Conservation (phyloP, 306 rosid genomes). For the Geum urbanum region DNA sequence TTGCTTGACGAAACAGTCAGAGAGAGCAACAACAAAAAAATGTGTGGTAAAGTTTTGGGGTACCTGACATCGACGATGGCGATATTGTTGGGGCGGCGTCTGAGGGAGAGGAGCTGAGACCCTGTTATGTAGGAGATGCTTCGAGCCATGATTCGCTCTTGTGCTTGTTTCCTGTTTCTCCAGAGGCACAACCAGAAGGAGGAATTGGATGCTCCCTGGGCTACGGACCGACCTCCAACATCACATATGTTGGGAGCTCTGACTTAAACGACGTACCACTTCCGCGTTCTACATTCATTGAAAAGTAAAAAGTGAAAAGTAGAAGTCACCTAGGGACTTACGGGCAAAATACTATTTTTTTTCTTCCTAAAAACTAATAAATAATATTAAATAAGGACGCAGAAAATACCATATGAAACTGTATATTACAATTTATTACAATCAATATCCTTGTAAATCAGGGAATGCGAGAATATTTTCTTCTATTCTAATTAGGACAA, state of each 20-base stretch:
- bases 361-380: too few relatives aligned
- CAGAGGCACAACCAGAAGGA: background rate
- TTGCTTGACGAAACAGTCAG: background rate
- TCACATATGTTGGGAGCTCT: background rate
- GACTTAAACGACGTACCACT: background rate
- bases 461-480: too few relatives aligned
- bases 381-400: too few relatives aligned
- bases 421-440: too few relatives aligned
- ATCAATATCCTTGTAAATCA: too few relatives aligned
- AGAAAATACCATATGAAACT: too few relatives aligned
- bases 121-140: constrained; percentile 59
- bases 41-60: background rate
- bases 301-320: background rate
- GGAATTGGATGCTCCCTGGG: constrained; percentile 3
- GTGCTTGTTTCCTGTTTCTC: background rate
- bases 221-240: background rate
- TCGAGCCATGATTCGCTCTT: constrained; percentile 40
- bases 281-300: background rate
- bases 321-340: background rate
- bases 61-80: constrained; percentile 63
- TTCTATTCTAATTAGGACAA: too few relatives aligned
- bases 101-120: constrained; percentile 61
- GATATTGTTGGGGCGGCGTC: constrained; percentile 49
- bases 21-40: background rate
- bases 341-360: background rate